A percentile compares a stretch with the other conserved stretches of the same genome.
Evolutionary conservation across 441 rosid genomes (phyloP).

Genomic region (Erodium moschatum): DNA sequence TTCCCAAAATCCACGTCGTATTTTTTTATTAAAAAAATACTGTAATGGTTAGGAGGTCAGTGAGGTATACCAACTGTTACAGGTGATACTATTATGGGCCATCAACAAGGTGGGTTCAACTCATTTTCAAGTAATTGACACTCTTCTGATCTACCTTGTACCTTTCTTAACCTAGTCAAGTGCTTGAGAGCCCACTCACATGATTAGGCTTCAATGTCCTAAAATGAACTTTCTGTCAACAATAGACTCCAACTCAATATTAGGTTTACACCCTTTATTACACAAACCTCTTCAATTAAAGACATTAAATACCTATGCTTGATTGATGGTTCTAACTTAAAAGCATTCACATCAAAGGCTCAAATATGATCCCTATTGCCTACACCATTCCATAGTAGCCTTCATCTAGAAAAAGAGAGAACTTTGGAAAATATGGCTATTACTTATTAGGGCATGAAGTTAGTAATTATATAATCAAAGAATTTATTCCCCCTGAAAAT

Average conservation of each 20-base stretch:
- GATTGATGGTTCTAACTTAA: not conserved
- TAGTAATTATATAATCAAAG: too few relatives aligned
- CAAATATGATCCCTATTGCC: not conserved
- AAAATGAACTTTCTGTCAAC: too few relatives aligned
- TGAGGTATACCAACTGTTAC: conserved; percentile 17
- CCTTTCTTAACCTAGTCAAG: not conserved
- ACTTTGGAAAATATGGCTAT: too few relatives aligned
- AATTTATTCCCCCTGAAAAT: too few relatives aligned
- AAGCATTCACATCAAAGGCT: not conserved
- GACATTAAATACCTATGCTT: not conserved
- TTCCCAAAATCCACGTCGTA: not conserved
- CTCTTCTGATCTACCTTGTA: conserved; percentile 9
- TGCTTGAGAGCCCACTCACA: too few relatives aligned
- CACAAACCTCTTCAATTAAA: not conserved
- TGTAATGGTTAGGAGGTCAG: conserved; percentile 20
- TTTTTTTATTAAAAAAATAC: too few relatives aligned
- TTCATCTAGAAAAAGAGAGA: too few relatives aligned
- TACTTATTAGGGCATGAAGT: too few relatives aligned
- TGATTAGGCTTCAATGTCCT: too few relatives aligned
- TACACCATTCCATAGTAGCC: too few relatives aligned
- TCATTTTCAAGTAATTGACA: conserved; percentile 18
- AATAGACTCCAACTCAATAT: not conserved
- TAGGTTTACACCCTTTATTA: not conserved
- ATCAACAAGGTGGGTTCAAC: conserved; percentile 15
- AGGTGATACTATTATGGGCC: not conserved